Conservation (phyloP, 345 rosid species). For the Zanthoxylum bungeanum region DNA sequence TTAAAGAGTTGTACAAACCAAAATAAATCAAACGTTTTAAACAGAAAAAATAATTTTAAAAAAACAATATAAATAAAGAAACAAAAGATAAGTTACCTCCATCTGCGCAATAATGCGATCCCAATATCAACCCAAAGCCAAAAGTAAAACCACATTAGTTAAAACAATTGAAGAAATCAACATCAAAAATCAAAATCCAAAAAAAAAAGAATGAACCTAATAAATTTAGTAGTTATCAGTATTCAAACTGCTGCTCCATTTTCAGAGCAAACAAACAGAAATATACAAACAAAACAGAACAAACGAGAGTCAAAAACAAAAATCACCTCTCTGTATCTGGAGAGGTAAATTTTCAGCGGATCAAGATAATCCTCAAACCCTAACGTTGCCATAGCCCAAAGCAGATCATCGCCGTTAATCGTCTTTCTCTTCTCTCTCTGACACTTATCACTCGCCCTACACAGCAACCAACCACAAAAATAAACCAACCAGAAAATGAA, state of each 20-base stretch:
- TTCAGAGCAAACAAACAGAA: constrained; percentile 1
- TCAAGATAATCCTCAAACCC: constrained; percentile 97
- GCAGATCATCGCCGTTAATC: constrained; percentile 90
- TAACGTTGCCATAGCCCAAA: constrained; percentile 96
- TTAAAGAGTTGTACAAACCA: too few relatives aligned
- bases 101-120: constrained; percentile 46
- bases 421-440: constrained; percentile 99
- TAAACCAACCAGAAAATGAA: background rate
- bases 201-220: background rate
- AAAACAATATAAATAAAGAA: constrained; percentile 6
- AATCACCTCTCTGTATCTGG: constrained; percentile 78
- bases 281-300: background rate
- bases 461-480: background rate
- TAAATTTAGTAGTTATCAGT: background rate
- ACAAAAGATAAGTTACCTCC: constrained; percentile 59
- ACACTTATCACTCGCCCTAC: constrained; percentile 96
- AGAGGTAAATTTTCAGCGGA: constrained; percentile 74
- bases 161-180: background rate
- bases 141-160: constrained; percentile 5
- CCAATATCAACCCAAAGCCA: constrained; percentile 1
- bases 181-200: background rate
- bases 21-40: background rate
- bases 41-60: too few relatives aligned
- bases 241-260: background rate
- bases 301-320: background rate